A percentile compares a stretch with the other conserved stretches of the same genome.
Conservation (phyloP, 805 yeast genomes). For the Yamadazyma phyllophila region DNA sequence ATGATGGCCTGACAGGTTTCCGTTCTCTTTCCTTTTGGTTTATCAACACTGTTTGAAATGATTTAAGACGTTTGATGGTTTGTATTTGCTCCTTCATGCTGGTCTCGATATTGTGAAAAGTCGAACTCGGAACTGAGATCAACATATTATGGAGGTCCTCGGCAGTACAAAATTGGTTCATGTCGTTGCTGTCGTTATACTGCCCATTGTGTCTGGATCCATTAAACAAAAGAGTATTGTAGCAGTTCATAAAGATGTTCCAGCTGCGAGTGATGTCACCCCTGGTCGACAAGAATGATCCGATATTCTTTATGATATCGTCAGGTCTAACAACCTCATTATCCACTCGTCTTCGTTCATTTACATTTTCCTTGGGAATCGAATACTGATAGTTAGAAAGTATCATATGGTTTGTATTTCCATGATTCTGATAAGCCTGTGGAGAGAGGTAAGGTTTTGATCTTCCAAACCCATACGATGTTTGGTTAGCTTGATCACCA, state of each 20-base stretch:
- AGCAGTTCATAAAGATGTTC: slow-evolving; percentile 3
- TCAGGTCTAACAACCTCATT: neutral
- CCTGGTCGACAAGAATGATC: slow-evolving; percentile 3
- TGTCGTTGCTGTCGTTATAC: neutral
- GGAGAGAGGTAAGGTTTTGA: neutral
- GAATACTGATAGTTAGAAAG: neutral
- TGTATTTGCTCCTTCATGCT: slow-evolving; percentile 4
- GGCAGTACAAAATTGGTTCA: neutral
- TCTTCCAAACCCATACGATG: neutral
- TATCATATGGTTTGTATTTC: neutral
- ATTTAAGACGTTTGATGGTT: slow-evolving; percentile 4
- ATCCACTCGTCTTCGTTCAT: neutral
- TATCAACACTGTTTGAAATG: slow-evolving; percentile 1
- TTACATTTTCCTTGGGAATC: neutral
- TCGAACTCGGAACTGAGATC: slow-evolving; percentile 8
- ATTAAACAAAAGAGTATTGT: slow-evolving; percentile 1
- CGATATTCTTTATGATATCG: neutral
- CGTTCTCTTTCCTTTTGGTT: neutral
- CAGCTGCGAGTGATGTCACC: slow-evolving; percentile 2
- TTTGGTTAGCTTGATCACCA: neutral
- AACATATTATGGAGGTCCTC: slow-evolving; percentile 3
- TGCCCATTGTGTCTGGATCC: neutral
- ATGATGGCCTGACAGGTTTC: neutral
- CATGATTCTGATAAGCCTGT: neutral
- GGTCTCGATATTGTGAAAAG: slow-evolving; percentile 6